phyloP scores from a whole-genome alignment of 1,284 basidiomycete genomes.

The Blastosporella zonata region DNA sequence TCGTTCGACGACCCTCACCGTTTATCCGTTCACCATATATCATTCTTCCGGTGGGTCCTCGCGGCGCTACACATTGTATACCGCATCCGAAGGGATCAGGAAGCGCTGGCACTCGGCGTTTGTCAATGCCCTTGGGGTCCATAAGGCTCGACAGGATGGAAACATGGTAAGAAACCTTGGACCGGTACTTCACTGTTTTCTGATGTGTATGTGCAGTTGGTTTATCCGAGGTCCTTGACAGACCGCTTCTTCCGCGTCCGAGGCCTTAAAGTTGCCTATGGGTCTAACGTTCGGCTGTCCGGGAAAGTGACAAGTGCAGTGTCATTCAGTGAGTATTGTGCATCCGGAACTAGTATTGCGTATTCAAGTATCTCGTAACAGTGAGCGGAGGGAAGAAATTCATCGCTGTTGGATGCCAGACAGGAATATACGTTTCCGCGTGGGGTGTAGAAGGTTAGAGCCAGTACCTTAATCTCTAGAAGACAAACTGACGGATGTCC shows the following conservation, averaged over 20 bases:
- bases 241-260: constrained; percentile 59
- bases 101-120: constrained; percentile 63
- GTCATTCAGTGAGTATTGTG: constrained; percentile 52
- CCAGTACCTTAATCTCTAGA: neutral
- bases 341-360: neutral
- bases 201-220: constrained; percentile 47
- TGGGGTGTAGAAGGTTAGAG: constrained; percentile 45
- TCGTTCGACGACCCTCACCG: constrained; percentile 43
- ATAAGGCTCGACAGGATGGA: constrained; percentile 59
- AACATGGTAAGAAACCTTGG: constrained; percentile 55
- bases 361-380: constrained; percentile 24
- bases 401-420: constrained; percentile 57
- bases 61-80: constrained; percentile 70
- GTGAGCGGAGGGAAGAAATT: constrained; percentile 49
- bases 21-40: constrained; percentile 75
- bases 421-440: constrained; percentile 64
- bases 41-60: constrained; percentile 55
- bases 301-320: constrained; percentile 58
- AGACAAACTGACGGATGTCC: neutral
- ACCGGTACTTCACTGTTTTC: neutral
- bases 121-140: constrained; percentile 56
- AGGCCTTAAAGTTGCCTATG: constrained; percentile 30
- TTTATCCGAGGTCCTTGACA: constrained; percentile 54
- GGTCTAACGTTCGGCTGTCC: constrained; percentile 37
- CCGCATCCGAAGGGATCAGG: constrained; percentile 51